Evolutionary conservation across 2,329 filamentous ascomycete genomes (phyloP).

Genomic region (Raffaelea albimanens): DNA sequence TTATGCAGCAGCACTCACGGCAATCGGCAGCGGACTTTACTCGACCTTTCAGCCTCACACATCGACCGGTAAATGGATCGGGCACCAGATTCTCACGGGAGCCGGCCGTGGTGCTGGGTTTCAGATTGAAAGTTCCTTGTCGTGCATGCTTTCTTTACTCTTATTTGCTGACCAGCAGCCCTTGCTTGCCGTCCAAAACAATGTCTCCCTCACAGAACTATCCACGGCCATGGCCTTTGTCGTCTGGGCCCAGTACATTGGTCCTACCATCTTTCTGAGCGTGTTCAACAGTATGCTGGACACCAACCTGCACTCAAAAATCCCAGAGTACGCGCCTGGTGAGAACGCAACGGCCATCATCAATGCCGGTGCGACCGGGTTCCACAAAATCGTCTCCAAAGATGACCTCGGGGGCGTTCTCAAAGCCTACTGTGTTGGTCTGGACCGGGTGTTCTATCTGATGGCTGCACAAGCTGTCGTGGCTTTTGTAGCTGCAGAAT

Average conservation of each 20-base stretch:
- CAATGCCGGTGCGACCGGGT: background rate
- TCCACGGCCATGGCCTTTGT: background rate
- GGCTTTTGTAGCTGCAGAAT: too few relatives aligned
- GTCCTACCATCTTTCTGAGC: background rate
- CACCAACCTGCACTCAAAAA: background rate
- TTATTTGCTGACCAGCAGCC: background rate
- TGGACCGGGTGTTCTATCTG: background rate
- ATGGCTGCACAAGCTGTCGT: background rate
- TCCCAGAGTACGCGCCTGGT: background rate
- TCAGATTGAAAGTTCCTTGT: background rate
- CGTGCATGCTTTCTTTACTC: background rate
- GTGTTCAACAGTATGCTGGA: background rate
- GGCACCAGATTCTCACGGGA: constrained; percentile 3
- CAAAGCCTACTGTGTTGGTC: background rate
- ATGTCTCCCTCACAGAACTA: background rate
- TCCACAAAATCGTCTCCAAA: background rate
- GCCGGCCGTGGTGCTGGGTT: background rate
- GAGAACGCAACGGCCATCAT: background rate
- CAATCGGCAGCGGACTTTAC: constrained; percentile 1
- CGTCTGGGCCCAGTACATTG: background rate
- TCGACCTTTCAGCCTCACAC: background rate
- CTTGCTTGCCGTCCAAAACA: background rate
- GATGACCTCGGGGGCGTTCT: background rate
- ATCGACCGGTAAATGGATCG: constrained; percentile 2
- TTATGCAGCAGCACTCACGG: background rate